Evolutionary conservation across 1,139 yeast genomes (phyloP).

Genomic region (Sugiyamaella xylanicola): DNA sequence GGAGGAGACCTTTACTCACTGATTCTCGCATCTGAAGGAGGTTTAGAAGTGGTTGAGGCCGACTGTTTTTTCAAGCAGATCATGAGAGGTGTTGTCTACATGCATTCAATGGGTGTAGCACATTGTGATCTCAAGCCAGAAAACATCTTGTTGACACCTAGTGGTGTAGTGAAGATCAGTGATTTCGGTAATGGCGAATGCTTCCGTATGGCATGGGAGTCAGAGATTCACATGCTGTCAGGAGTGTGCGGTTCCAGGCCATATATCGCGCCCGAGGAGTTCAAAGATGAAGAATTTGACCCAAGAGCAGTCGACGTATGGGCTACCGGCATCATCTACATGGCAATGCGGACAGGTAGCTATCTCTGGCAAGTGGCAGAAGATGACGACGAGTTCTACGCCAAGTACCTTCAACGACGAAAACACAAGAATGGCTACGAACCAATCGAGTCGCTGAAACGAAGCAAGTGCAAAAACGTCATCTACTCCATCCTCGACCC

Average conservation of each 20-base stretch:
- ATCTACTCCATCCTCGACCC: slow-evolving; percentile 92
- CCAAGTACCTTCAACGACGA: slow-evolving; percentile 70
- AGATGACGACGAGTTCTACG: slow-evolving; percentile 77
- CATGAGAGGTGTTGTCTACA: slow-evolving; percentile 85
- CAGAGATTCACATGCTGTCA: slow-evolving; percentile 74
- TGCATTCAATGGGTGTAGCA: slow-evolving; percentile 97
- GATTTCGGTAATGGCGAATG: slow-evolving; percentile 97
- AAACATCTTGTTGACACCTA: slow-evolving; percentile 75
- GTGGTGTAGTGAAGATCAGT: slow-evolving; percentile 82
- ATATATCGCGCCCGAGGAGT: slow-evolving; percentile 96
- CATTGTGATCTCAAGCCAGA: slow-evolving; percentile 97
- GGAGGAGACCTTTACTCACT: slow-evolving; percentile 93
- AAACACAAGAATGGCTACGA: slow-evolving; percentile 84
- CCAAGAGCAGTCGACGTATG: slow-evolving; percentile 92
- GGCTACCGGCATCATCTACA: slow-evolving; percentile 95
- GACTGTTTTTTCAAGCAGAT: slow-evolving; percentile 95
- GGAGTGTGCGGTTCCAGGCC: slow-evolving; percentile 94
- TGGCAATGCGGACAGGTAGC: slow-evolving; percentile 98
- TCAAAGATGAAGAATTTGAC: slow-evolving; percentile 71
- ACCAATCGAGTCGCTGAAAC: slow-evolving; percentile 79
- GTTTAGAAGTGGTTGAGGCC: slow-evolving; percentile 79
- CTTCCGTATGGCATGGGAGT: slow-evolving; percentile 96
- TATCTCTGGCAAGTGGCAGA: slow-evolving; percentile 90
- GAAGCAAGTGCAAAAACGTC: slow-evolving; percentile 85
- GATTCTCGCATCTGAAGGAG: slow-evolving; percentile 78